These are phyloP conservation scores for Ilyonectria destructans DNA, from an alignment of 2,329 filamentous ascomycete genomes.

Conservation along the genomic window DNA sequence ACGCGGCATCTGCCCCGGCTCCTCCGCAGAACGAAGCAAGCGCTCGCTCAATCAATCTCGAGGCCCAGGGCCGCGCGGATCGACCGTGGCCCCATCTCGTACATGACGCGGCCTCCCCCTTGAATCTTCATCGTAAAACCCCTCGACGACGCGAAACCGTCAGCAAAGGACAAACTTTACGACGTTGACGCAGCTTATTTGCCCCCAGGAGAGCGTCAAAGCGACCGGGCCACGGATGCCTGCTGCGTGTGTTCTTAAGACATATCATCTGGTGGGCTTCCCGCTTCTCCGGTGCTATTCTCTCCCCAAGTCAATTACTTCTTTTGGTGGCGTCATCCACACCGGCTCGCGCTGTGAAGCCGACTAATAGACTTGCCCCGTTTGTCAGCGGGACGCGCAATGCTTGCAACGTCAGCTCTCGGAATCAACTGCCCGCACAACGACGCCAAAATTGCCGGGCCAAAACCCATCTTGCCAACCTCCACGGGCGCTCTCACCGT, in stretches of 20 bases:
- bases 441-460: slow-evolving; percentile 9
- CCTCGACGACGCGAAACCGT: slow-evolving; percentile 17
- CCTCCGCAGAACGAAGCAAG: slow-evolving; percentile 7
- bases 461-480: slow-evolving; percentile 18
- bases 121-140: slow-evolving; percentile 17
- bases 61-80: slow-evolving; percentile 27
- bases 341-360: slow-evolving; percentile 23
- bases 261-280: not conserved
- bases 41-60: slow-evolving; percentile 12
- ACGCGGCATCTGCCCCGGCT: slow-evolving; percentile 2
- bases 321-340: slow-evolving; percentile 42
- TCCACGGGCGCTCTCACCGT: slow-evolving; percentile 1
- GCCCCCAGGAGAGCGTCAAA: not conserved
- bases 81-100: slow-evolving; percentile 25
- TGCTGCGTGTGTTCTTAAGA: not conserved
- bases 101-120: slow-evolving; percentile 33
- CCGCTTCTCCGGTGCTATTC: not conserved
- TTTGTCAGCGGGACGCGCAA: slow-evolving; percentile 54
- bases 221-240: not conserved
- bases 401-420: slow-evolving; percentile 53
- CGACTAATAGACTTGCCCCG: slow-evolving; percentile 46
- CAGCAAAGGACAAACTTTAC: slow-evolving; percentile 10
- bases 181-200: slow-evolving; percentile 10
- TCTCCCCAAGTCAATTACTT: slow-evolving; percentile 6
- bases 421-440: slow-evolving; percentile 20